A percentile compares a stretch with the other conserved stretches of the same genome.
Evolutionary conservation across 1,139 yeast species (phyloP).

Genomic region (Yamadazyma blattariae): DNA sequence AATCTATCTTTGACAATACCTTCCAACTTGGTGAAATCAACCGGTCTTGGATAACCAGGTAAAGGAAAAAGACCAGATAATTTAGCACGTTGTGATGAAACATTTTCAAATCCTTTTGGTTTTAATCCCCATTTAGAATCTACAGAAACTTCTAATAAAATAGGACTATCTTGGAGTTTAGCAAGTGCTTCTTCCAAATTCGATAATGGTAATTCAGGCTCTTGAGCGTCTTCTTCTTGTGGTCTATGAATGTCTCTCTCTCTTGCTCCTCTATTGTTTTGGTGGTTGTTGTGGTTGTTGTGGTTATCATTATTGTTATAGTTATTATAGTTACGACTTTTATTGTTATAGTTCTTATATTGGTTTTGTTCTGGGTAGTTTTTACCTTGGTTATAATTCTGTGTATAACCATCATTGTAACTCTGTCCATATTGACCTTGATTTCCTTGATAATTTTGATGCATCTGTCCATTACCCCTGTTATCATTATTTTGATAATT

Average conservation of each 20-base stretch:
- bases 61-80: conserved; percentile 76
- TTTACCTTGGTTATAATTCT: not conserved
- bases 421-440: no score
- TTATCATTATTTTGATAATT: no score
- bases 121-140: conserved; percentile 71
- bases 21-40: conserved; percentile 54
- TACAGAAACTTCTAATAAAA: conserved; percentile 33
- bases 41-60: conserved; percentile 65
- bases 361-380: not conserved
- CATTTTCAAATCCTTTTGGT: conserved; percentile 74
- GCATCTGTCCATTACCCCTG: no score
- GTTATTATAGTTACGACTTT: not conserved
- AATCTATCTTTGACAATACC: conserved; percentile 43
- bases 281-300: not conserved
- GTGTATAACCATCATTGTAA: not conserved
- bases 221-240: conserved; percentile 4
- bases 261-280: not conserved
- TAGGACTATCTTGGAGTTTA: conserved; percentile 18
- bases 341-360: not conserved
- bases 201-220: conserved; percentile 18
- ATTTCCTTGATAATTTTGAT: no score
- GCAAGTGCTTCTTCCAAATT: conserved; percentile 21
- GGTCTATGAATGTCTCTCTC: conserved; percentile 1
- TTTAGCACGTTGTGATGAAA: conserved; percentile 78
- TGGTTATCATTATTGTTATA: not conserved